Conservation (phyloP, 2,329 filamentous ascomycete species). For the Aspergillus bombycis region DNA sequence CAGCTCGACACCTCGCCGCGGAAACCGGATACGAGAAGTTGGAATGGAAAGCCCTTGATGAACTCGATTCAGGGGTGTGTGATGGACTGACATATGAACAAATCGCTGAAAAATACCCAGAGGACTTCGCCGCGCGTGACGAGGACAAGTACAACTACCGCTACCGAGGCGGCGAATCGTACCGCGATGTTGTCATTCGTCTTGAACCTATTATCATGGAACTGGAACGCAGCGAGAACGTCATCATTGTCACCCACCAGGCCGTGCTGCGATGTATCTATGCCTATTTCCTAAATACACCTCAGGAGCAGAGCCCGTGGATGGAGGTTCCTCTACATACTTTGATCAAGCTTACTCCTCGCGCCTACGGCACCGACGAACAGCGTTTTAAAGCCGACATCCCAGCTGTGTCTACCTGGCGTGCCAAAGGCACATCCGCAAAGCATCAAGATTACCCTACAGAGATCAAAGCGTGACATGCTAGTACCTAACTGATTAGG, state of each 20-base stretch:
- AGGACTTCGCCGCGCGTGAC: conserved; percentile 93
- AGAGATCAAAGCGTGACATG: conserved; percentile 20
- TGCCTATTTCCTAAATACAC: conserved; percentile 97
- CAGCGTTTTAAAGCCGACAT: conserved; percentile 88
- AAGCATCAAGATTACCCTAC: conserved; percentile 68
- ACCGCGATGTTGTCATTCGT: conserved; percentile 95
- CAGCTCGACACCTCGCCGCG: conserved; percentile 76
- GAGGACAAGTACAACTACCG: conserved; percentile 99
- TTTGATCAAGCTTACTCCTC: conserved; percentile 92
- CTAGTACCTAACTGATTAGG: neutral
- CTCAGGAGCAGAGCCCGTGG: conserved; percentile 91
- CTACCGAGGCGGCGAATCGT: conserved; percentile 92
- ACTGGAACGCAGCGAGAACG: conserved; percentile 91
- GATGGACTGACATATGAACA: conserved; percentile 96
- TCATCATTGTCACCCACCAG: conserved; percentile 97
- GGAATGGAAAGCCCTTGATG: conserved; percentile 97
- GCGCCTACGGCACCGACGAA: conserved; percentile 91
- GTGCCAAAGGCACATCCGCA: conserved; percentile 88
- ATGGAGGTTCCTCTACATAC: conserved; percentile 98
- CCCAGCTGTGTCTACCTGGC: conserved; percentile 93
- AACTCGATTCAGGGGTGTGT: conserved; percentile 94
- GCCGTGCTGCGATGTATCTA: conserved; percentile 97
- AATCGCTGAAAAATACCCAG: conserved; percentile 86
- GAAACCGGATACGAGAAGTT: conserved; percentile 80
- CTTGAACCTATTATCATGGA: conserved; percentile 99